Percentiles rank a stretch among this genome's conserved stretches.
Evolutionary conservation across 2,329 filamentous ascomycete genomes (phyloP).

Genomic region (Byssothecium circinans): DNA sequence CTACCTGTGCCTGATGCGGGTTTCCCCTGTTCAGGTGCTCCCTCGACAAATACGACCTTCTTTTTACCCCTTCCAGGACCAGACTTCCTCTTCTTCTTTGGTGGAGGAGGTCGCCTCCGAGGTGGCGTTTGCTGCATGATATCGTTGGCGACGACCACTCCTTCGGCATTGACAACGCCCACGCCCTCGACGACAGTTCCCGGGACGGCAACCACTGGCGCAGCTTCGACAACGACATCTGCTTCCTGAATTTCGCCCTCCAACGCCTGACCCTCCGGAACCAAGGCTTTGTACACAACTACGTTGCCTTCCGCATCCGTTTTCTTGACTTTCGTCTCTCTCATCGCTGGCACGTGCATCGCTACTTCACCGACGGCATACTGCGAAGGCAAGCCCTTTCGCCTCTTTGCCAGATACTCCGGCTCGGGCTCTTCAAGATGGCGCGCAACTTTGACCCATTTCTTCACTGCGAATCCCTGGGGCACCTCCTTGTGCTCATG

Average conservation of each 20-base stretch:
- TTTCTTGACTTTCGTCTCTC: conserved; percentile 78
- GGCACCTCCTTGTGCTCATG: conserved; percentile 48
- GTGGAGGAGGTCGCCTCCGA: conserved; percentile 69
- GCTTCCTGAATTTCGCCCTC: conserved; percentile 76
- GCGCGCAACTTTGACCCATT: conserved; percentile 60
- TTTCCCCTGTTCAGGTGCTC: conserved; percentile 42
- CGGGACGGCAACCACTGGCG: conserved; percentile 53
- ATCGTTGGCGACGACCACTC: conserved; percentile 57
- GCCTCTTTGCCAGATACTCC: conserved; percentile 64
- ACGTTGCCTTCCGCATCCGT: conserved; percentile 76
- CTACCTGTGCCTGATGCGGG: conserved; percentile 25
- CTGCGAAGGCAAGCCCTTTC: conserved; percentile 59
- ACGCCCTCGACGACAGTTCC: conserved; percentile 63
- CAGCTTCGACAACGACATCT: conserved; percentile 51
- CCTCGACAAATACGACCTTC: conserved; percentile 63
- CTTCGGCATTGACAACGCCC: conserved; percentile 63
- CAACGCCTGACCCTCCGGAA: conserved; percentile 75
- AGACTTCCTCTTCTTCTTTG: conserved; percentile 75
- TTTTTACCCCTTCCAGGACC: conserved; percentile 81
- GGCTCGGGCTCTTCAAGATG: conserved; percentile 61
- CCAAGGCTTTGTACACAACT: conserved; percentile 80
- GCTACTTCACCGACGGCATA: conserved; percentile 23
- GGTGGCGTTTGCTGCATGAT: conserved; percentile 52
- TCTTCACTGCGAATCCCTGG: conserved; percentile 58
- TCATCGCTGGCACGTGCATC: conserved; percentile 54